These are phyloP conservation scores for Gonium pectorale DNA, from an alignment of 139 green algal genomes.

Conservation along the genomic window DNA sequence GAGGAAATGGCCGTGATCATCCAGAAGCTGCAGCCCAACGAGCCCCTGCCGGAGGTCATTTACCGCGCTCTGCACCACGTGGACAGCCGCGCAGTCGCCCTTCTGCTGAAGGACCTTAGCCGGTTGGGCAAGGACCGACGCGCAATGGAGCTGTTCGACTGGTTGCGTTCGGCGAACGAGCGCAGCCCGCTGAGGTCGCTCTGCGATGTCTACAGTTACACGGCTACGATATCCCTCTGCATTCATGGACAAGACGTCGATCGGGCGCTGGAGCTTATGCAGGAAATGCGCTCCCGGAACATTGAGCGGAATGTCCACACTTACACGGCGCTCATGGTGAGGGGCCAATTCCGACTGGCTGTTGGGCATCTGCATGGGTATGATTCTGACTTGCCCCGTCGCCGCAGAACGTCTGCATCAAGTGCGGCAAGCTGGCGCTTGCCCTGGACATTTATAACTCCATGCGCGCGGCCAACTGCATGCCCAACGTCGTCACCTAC, in stretches of 20 bases:
- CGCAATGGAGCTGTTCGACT: slow-evolving; percentile 86
- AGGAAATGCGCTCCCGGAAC: slow-evolving; percentile 75
- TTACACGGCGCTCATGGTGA: slow-evolving; percentile 83
- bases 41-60: slow-evolving; percentile 68
- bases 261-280: slow-evolving; percentile 77
- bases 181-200: slow-evolving; percentile 66
- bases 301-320: slow-evolving; percentile 88
- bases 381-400: neutral
- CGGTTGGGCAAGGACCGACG: slow-evolving; percentile 66
- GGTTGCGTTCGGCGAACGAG: slow-evolving; percentile 67
- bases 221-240: slow-evolving; percentile 84
- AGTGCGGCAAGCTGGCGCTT: slow-evolving; percentile 73
- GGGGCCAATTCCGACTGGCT: no score
- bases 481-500: slow-evolving; percentile 74
- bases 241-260: slow-evolving; percentile 81
- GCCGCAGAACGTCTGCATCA: slow-evolving; percentile 80
- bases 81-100: slow-evolving; percentile 75
- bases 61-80: slow-evolving; percentile 78
- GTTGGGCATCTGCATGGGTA: no score
- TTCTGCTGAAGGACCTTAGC: slow-evolving; percentile 86
- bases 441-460: slow-evolving; percentile 78
- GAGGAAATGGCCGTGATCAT: slow-evolving; percentile 63
- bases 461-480: slow-evolving; percentile 68
- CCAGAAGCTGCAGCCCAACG: slow-evolving; percentile 44
- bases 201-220: slow-evolving; percentile 89